Evolutionary conservation across 148 eudicot species (phyloP).

Genomic region (Pouteria glomerata): DNA sequence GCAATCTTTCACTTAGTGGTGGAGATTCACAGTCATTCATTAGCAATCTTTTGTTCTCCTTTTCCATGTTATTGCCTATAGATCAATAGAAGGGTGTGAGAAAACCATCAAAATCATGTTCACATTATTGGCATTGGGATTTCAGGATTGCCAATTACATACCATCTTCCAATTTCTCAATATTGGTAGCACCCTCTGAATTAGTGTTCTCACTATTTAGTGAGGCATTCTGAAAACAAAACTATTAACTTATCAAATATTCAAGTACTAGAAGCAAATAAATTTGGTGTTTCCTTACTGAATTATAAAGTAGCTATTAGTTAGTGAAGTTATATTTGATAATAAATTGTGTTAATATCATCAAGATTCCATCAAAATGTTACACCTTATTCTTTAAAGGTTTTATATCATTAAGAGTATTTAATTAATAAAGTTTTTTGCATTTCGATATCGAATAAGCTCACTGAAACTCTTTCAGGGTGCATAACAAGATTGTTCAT

Average conservation of each 20-base stretch:
- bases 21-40: slow-evolving; percentile 44
- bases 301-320: background rate
- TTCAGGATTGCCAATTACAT: background rate
- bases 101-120: background rate
- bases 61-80: slow-evolving; percentile 28
- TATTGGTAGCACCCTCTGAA: slow-evolving; percentile 9
- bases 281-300: background rate
- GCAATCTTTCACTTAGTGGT: slow-evolving; percentile 59
- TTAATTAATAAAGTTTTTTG: slow-evolving; percentile 11
- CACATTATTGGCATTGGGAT: background rate
- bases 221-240: slow-evolving; percentile 20
- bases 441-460: background rate
- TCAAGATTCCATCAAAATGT: background rate
- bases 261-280: background rate
- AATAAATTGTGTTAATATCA: background rate
- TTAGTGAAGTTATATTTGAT: background rate
- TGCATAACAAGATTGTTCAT: too few species aligned
- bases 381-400: background rate
- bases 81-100: background rate
- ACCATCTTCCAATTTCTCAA: slow-evolving; percentile 16
- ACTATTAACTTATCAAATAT: background rate
- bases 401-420: background rate
- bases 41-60: slow-evolving; percentile 35
- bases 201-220: background rate
- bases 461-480: background rate